A percentile compares a stretch with the other conserved stretches of the same genome.
These are phyloP conservation scores for Emergomyces africanus DNA, from an alignment of 2,329 filamentous ascomycete species.

Conservation along the genomic window DNA sequence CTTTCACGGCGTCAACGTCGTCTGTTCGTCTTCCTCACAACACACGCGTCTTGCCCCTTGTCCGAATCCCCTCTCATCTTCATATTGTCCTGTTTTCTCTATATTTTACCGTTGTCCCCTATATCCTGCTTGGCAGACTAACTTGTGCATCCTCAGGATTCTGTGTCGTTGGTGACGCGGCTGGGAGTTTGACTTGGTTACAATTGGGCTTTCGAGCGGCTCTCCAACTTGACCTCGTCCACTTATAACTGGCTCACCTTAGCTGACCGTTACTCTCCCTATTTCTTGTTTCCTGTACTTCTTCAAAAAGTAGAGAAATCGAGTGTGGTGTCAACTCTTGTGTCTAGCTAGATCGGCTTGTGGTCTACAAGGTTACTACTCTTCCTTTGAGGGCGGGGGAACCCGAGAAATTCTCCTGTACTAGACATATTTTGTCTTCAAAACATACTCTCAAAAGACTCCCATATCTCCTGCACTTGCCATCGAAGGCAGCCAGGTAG, in stretches of 20 bases:
- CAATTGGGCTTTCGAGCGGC: background rate
- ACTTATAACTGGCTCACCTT: background rate
- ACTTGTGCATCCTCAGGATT: background rate
- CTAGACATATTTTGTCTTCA: constrained; percentile 8
- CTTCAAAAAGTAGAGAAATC: background rate
- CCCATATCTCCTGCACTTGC: constrained; percentile 14
- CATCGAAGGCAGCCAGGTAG: constrained; percentile 16
- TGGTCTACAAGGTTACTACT: background rate
- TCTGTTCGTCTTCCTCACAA: background rate
- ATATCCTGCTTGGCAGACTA: background rate
- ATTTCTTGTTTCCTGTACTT: constrained; percentile 3
- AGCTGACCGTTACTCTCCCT: background rate
- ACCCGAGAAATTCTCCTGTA: constrained; percentile 2
- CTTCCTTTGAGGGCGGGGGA: background rate
- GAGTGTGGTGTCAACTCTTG: constrained; percentile 1
- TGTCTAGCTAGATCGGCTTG: constrained; percentile 3
- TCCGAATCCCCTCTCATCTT: background rate
- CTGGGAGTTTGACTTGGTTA: background rate
- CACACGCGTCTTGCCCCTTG: background rate
- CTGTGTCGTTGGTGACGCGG: background rate
- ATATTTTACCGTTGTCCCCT: background rate
- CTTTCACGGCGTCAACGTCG: background rate
- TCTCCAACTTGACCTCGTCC: background rate
- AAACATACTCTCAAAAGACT: constrained; percentile 4
- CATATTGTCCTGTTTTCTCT: background rate